Base-by-base conservation (phyloP, 441 rosid genomes). In the Gossypium laxum region DNA sequence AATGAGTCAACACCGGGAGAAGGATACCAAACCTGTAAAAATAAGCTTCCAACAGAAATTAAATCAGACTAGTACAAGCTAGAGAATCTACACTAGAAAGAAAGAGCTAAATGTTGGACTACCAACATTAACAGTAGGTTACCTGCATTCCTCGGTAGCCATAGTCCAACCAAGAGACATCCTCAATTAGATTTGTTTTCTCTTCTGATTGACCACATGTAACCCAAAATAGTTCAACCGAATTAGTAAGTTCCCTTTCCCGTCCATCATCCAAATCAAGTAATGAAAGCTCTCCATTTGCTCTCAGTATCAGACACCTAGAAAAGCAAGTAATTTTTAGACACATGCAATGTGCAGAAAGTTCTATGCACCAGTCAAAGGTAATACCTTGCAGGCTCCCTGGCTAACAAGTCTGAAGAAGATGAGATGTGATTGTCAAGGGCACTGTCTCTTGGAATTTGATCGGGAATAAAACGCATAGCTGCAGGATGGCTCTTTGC, bases 101-200 rank as follows among this genome's bases (percentile, higher is more conserved):
- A 3, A 19, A 43, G 1, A 70, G 24, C 54, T 30, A 69, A 38
- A 63, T 0, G 22, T 32, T 14, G 47, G 19, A 32, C 34, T 54
- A 71, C 17, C 74, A 72, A 74, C 58, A 58, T 64, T 70, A 69
- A 69, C 64, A 62, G 76, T 74, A 58, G 77, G 69, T 86, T 82
- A 90, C 98, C 93, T 95, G 99, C 99, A 95, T 95, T 83, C 98
- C 99, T 79, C 96, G 84, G 74, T 91, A 89, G 21, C 99, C 97
- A 58, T 95, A 95, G 84, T 92, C 99, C 78, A 95, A 84, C 99
- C 99, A 95, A 68, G 99, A 92, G 38, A 95, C 96, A 69, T 92
- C 99, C 81, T 92, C 99, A 22, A 95, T 87, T 63, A 95, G 84
- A 84, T 88, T 95, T 72, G 87, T 84, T 75, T 88, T 91, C 72